These are phyloP conservation scores for Cymbidium sinense DNA, from an alignment of 106 monocot species.

Conservation along the genomic window DNA sequence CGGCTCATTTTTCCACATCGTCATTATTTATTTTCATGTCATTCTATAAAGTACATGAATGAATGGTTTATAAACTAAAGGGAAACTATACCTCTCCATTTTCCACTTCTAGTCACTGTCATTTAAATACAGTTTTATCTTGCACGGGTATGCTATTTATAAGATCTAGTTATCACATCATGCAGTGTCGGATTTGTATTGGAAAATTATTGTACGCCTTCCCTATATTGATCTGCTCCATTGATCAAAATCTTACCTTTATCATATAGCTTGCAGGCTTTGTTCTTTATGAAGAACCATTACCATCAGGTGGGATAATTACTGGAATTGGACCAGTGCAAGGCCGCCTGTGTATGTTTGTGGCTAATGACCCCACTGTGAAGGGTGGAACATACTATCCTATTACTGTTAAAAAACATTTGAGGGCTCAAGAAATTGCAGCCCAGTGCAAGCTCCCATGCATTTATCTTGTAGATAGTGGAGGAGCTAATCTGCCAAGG, in stretches of 20 bases:
- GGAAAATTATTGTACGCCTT: not conserved
- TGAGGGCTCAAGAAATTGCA: conserved; percentile 97
- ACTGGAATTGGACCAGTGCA: conserved; percentile 92
- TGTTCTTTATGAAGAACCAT: conserved; percentile 77
- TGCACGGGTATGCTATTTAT: not conserved
- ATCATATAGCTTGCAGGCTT: conserved; percentile 82
- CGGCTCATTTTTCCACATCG: not conserved
- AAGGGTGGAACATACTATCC: conserved; percentile 99
- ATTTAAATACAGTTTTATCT: not conserved
- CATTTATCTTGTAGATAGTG: conserved; percentile 95
- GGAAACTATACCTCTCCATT: not conserved
- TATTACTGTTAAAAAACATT: conserved; percentile 95
- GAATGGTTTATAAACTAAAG: not conserved
- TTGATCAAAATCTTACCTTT: not conserved
- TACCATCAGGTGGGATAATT: conserved; percentile 92
- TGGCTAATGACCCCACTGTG: conserved; percentile 96
- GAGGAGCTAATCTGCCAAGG: conserved; percentile 95
- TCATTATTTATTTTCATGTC: not conserved
- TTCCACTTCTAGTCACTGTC: too few species aligned
- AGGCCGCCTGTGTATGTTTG: conserved; percentile 88
- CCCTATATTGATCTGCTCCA: not conserved
- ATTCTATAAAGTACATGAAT: not conserved
- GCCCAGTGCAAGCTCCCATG: conserved; percentile 78
- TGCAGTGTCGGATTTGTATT: not conserved
- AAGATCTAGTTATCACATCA: not conserved